Evolutionary conservation across 768 basidiomycete genomes (phyloP).

Genomic region (Trametes cingulata): DNA sequence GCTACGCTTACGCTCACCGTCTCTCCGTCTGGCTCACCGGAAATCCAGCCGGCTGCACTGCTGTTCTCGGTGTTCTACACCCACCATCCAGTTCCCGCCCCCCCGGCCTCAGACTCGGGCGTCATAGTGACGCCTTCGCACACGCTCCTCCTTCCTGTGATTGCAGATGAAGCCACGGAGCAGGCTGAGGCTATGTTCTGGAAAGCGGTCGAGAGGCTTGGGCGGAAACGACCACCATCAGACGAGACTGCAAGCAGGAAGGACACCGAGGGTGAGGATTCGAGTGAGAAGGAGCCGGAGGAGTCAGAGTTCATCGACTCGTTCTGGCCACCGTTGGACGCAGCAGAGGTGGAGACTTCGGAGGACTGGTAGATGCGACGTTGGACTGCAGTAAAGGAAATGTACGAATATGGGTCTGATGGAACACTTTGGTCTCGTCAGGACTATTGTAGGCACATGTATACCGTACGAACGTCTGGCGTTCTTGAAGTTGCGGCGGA

Average conservation of each 20-base stretch:
- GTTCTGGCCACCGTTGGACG: conserved; percentile 27
- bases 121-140: conserved; percentile 34
- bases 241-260: neutral
- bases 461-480: no score
- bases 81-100: conserved; percentile 36
- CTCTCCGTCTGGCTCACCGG: conserved; percentile 5
- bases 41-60: conserved; percentile 32
- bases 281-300: conserved; percentile 43
- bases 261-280: conserved; percentile 25
- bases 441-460: no score
- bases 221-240: conserved; percentile 33
- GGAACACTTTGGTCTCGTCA: no score
- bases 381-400: neutral
- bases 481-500: no score
- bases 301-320: conserved; percentile 31
- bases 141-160: conserved; percentile 45
- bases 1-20: conserved; percentile 39
- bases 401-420: neutral
- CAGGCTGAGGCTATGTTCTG: conserved; percentile 62
- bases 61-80: conserved; percentile 60
- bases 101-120: conserved; percentile 21
- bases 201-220: conserved; percentile 39
- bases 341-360: conserved; percentile 18
- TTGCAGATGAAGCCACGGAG: conserved; percentile 55
- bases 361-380: conserved; percentile 15